Base-by-base conservation (phyloP, 371 early-diverging fungal genomes). In the Mucor mucedo region DNA sequence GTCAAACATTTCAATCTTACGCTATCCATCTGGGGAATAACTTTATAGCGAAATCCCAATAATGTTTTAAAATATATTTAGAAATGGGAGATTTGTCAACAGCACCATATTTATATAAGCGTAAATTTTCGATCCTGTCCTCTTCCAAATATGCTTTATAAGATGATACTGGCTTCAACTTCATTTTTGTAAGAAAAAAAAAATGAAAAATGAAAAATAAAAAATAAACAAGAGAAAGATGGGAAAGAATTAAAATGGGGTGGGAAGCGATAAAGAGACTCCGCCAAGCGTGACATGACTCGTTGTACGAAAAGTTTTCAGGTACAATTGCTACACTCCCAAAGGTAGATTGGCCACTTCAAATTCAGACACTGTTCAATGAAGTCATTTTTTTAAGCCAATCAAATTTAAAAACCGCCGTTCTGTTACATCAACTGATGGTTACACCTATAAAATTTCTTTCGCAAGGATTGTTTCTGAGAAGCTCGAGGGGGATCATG, bases 1-100 rank as follows among this genome's bases (percentile, higher is more conserved):
- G 39, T 48, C 29, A 28, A 40, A 40, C 21, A 41, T 9, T 14
- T 21, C 10, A 4, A 33, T 72, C 92, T 82, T 88, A 94, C 92
- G 97, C 97, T 80, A 98, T 87, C 93, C 93, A 93, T 74, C 80
- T 77, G 27, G 98, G 99, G 73, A 98, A 92, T 45, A 93, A 73
- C 9, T 88, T 88, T 7, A 96, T 89, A 38, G 91, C 87, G 85
- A 89, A 91, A 71, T 92, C 90, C 94, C 96, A 96, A 77, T 97
- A 96, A 63, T 88, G 93, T 27, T 85, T 82, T 49, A 95, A 83
- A 42, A 97, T 75, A 75, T 93, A 91, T 66, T 91, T 89, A 33
- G 92, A 84, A 41, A 97, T 73, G 44, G 89, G 86, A 14, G 97
- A 96, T 80, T 92, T 88, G 80, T 95, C 95, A 48, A 90, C 86